Conservation (phyloP, 306 rosid species). For the Medicago ruthenica region DNA sequence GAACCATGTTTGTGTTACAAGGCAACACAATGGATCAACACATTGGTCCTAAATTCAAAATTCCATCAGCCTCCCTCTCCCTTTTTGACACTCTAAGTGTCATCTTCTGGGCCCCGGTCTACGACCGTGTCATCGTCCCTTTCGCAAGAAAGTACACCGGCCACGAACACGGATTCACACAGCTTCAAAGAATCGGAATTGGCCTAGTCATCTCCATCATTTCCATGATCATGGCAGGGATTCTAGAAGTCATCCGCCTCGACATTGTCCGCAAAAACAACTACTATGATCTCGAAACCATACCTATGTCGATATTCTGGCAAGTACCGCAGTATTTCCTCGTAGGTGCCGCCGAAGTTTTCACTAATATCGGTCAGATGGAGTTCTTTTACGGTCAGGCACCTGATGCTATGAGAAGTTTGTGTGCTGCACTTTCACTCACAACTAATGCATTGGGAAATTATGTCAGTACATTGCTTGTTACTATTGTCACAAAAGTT, state of each 20-base stretch:
- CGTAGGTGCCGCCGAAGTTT: conserved; percentile 71
- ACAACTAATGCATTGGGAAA: conserved; percentile 69
- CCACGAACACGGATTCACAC: conserved; percentile 64
- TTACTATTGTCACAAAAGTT: conserved; percentile 58
- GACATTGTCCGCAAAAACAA: conserved; percentile 51
- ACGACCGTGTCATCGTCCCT: conserved; percentile 64
- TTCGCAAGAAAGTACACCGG: conserved; percentile 63
- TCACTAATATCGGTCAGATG: conserved; percentile 70
- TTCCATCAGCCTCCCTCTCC: conserved; percentile 84
- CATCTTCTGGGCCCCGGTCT: conserved; percentile 70
- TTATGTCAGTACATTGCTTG: conserved; percentile 69
- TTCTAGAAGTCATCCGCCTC: conserved; percentile 67
- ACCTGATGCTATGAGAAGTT: conserved; percentile 83
- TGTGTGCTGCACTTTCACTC: conserved; percentile 72
- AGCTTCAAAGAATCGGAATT: conserved; percentile 79
- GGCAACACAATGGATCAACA: conserved; percentile 79
- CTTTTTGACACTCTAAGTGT: conserved; percentile 73
- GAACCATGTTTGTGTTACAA: conserved; percentile 84
- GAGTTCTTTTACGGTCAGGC: conserved; percentile 77
- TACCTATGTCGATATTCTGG: conserved; percentile 78
- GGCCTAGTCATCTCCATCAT: conserved; percentile 68
- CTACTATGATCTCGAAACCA: conserved; percentile 53
- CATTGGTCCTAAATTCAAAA: conserved; percentile 65
- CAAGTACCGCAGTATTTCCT: conserved; percentile 78
- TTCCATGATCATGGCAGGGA: conserved; percentile 70